Conservation (phyloP, 2,329 filamentous ascomycete species). For the Ophiostoma australiae region DNA sequence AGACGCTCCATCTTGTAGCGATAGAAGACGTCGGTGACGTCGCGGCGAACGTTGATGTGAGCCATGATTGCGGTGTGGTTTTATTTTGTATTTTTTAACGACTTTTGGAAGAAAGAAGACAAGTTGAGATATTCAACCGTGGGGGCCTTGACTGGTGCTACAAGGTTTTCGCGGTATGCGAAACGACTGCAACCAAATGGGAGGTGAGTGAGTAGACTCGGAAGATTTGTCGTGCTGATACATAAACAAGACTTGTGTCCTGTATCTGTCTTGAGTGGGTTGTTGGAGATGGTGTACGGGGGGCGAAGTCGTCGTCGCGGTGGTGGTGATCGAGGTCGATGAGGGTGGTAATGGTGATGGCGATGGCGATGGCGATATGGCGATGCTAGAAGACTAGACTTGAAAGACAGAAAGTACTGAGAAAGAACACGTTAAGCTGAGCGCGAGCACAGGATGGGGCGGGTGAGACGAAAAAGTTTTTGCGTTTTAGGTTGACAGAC, state of each 20-base stretch:
- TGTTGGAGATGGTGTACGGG: neutral
- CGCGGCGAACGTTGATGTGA: conserved; percentile 96
- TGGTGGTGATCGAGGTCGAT: neutral
- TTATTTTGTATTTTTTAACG: neutral
- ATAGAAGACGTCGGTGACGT: conserved; percentile 98
- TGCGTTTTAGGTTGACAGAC: neutral
- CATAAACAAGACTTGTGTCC: conserved; percentile 70
- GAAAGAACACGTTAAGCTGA: neutral
- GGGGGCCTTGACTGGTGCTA: conserved; percentile 82
- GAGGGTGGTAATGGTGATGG: neutral
- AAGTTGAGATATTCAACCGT: conserved; percentile 63
- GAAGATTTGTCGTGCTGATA: conserved; percentile 91
- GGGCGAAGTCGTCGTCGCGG: neutral
- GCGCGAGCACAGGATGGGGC: neutral
- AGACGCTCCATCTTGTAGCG: conserved; percentile 99
- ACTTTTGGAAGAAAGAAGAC: conserved; percentile 19
- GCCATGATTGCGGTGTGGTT: conserved; percentile 66
- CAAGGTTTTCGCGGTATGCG: conserved; percentile 91
- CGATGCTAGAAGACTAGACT: too few relatives aligned
- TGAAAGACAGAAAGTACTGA: neutral
- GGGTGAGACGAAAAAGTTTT: neutral
- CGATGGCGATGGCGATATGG: too few relatives aligned
- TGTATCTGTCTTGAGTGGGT: conserved; percentile 29
- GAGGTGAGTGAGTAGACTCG: conserved; percentile 90
- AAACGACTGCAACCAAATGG: conserved; percentile 95